Percentiles rank a stretch among this genome's conserved stretches.
phyloP scores from a whole-genome alignment of 2,329 filamentous ascomycete species.

The Metarhizium guizhouense region DNA sequence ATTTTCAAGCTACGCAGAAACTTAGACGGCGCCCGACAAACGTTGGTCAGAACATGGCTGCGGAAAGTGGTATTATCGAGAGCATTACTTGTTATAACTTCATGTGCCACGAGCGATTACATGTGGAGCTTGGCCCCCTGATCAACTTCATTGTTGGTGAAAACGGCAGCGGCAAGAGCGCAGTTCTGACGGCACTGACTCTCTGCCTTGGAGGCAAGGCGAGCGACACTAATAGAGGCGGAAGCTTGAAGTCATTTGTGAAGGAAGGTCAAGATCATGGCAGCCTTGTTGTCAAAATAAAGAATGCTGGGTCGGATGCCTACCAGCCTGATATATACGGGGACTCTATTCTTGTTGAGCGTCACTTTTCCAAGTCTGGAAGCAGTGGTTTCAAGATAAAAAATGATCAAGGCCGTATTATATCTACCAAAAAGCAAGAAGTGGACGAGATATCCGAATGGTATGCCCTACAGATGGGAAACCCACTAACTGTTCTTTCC shows the following conservation, averaged over 20 bases:
- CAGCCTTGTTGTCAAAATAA: slow-evolving; percentile 73
- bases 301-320: slow-evolving; percentile 78
- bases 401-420: slow-evolving; percentile 54
- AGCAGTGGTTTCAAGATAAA: slow-evolving; percentile 83
- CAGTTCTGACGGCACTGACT: slow-evolving; percentile 84
- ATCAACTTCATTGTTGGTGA: slow-evolving; percentile 98
- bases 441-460: slow-evolving; percentile 91
- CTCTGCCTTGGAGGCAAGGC: slow-evolving; percentile 94
- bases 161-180: slow-evolving; percentile 96
- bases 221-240: slow-evolving; percentile 82
- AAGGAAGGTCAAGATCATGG: slow-evolving; percentile 77
- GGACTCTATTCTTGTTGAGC: slow-evolving; percentile 79
- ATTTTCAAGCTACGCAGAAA: slow-evolving; percentile 56
- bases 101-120: slow-evolving; percentile 84
- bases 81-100: slow-evolving; percentile 84
- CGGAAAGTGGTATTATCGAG: slow-evolving; percentile 81
- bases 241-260: slow-evolving; percentile 81
- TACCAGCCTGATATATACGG: slow-evolving; percentile 80
- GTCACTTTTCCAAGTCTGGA: slow-evolving; percentile 70
- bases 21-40: slow-evolving; percentile 40
- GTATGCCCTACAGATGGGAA: slow-evolving; percentile 89
- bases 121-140: slow-evolving; percentile 78
- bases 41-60: slow-evolving; percentile 60
- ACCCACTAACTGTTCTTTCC: slow-evolving; percentile 89
- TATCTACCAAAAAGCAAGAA: slow-evolving; percentile 78